phyloP scores from a whole-genome alignment of 2,329 filamentous ascomycete species.

The Trichoderma gracile region DNA sequence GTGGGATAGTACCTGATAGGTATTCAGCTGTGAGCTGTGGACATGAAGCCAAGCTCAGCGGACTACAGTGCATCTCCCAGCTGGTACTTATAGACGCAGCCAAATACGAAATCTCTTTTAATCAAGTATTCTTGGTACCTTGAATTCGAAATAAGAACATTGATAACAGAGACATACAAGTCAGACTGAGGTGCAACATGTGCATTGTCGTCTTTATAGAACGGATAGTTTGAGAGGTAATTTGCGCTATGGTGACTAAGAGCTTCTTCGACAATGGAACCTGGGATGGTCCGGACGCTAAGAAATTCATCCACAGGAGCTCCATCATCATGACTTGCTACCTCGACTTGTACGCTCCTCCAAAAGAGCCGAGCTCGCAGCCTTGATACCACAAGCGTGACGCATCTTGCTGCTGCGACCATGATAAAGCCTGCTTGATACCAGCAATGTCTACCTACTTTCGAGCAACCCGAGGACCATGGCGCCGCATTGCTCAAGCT shows the following conservation, averaged over 20 bases:
- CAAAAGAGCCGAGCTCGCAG: conserved; percentile 7
- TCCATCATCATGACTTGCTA: conserved; percentile 4
- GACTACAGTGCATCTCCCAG: too few relatives aligned
- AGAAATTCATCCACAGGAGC: background rate
- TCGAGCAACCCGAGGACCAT: conserved; percentile 19
- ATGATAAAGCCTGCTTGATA: conserved; percentile 24
- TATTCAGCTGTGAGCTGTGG: background rate
- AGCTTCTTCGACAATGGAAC: background rate
- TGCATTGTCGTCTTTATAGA: background rate
- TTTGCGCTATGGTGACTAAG: background rate
- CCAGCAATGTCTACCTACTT: conserved; percentile 22
- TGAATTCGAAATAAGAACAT: too few relatives aligned
- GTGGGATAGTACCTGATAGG: too few relatives aligned
- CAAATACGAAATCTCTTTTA: too few relatives aligned
- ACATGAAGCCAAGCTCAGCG: too few relatives aligned
- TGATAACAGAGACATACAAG: too few relatives aligned
- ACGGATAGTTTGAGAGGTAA: background rate
- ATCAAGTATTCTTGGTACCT: too few relatives aligned
- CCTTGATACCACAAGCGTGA: background rate
- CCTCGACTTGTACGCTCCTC: background rate
- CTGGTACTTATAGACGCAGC: too few relatives aligned
- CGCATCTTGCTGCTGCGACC: conserved; percentile 1
- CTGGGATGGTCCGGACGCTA: background rate
- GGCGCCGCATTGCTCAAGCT: conserved; percentile 19
- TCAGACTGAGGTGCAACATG: background rate